Conservation (phyloP, 228 moss, liverwort and hornwort genomes). For the Sphagnum magellanicum region DNA sequence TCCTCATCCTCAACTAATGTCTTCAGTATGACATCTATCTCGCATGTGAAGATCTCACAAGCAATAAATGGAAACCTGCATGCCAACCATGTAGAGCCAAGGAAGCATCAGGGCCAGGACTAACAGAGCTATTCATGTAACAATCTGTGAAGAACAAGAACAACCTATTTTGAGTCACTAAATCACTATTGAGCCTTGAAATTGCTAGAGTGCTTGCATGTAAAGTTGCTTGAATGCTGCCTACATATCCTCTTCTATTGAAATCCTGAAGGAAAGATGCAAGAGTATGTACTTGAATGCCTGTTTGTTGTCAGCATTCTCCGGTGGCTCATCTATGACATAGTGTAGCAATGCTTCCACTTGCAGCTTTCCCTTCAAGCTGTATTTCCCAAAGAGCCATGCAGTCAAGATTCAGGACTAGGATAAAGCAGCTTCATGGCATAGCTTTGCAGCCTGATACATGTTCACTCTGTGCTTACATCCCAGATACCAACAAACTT, state of each 20-base stretch:
- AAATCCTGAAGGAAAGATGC: too few relatives aligned
- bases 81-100: too few relatives aligned
- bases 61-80: conserved; percentile 53
- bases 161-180: not conserved
- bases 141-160: too few relatives aligned
- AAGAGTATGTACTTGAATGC: conserved; percentile 32
- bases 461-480: too few relatives aligned
- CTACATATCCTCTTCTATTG: too few relatives aligned
- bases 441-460: too few relatives aligned
- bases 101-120: too few relatives aligned
- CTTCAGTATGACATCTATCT: conserved; percentile 56
- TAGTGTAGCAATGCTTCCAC: conserved; percentile 54
- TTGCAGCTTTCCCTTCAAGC: conserved; percentile 49
- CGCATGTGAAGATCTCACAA: conserved; percentile 57
- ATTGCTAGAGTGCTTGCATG: too few relatives aligned
- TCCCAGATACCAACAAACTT: conserved; percentile 6
- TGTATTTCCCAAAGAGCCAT: not conserved
- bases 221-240: too few relatives aligned
- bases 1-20: conserved; percentile 58
- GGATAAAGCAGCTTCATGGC: not conserved
- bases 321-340: conserved; percentile 56
- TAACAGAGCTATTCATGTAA: too few relatives aligned
- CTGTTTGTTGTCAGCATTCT: conserved; percentile 44
- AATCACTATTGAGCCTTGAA: too few relatives aligned
- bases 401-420: too few relatives aligned